A percentile compares a stretch with the other conserved stretches of the same genome.
Evolutionary conservation across 2,329 filamentous ascomycete species (phyloP).

Genomic region (Ploettnerulaceae sp.): DNA sequence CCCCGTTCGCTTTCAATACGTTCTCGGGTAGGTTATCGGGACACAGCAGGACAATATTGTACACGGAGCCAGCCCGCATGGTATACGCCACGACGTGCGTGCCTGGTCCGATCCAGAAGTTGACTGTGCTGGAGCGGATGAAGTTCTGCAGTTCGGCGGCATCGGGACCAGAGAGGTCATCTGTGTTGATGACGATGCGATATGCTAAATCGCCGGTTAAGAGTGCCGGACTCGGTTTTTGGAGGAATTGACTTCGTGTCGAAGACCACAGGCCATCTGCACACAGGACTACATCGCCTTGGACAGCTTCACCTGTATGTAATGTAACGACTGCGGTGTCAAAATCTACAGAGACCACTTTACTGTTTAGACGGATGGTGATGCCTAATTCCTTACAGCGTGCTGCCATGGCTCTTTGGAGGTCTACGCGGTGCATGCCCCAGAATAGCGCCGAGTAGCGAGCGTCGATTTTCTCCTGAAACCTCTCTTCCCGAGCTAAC

Average conservation of each 20-base stretch:
- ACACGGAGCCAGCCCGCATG: constrained; percentile 52
- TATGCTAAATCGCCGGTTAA: constrained; percentile 63
- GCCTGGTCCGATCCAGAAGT: constrained; percentile 60
- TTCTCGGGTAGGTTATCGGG: constrained; percentile 57
- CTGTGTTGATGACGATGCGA: constrained; percentile 50
- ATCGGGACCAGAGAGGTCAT: constrained; percentile 46
- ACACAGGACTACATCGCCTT: constrained; percentile 54
- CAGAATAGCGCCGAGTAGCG: constrained; percentile 36
- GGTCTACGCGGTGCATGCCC: constrained; percentile 45
- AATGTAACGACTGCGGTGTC: constrained; percentile 20
- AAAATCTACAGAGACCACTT: constrained; percentile 32
- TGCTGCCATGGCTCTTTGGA: constrained; percentile 41
- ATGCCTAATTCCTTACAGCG: constrained; percentile 38
- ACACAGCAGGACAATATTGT: constrained; percentile 61
- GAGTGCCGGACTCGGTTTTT: constrained; percentile 43
- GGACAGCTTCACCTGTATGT: constrained; percentile 31
- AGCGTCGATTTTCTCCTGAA: constrained; percentile 25
- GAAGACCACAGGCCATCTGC: constrained; percentile 62
- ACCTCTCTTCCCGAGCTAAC: constrained; percentile 26
- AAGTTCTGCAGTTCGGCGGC: constrained; percentile 45
- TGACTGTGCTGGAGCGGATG: constrained; percentile 47
- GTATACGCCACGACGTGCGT: constrained; percentile 61
- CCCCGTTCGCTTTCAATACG: constrained; percentile 47
- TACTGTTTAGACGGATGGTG: constrained; percentile 36
- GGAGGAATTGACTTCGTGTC: constrained; percentile 46